Evolutionary conservation across 2,329 filamentous ascomycete species (phyloP), one percentile per base, ranked within the genome.

Genomic region (Sarocladiaceae sp.): DNA sequence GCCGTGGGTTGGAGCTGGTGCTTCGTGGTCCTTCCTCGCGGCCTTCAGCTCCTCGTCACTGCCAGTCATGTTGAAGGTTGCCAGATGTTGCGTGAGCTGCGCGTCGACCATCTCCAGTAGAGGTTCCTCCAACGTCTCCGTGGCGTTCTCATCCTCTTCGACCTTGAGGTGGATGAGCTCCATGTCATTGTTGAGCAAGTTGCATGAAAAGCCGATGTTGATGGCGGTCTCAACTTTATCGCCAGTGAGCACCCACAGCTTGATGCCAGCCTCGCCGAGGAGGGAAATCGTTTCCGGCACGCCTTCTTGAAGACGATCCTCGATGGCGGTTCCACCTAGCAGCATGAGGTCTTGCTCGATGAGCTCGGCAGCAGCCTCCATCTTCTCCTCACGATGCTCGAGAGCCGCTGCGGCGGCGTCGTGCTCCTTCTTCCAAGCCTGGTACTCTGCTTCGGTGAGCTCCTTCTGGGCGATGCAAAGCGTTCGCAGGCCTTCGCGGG

Each of bases 151-250:
- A 45, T 89, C 83, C 51, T 95, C 88, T 1, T 86, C 78, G 23
- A 93, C 76, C 59, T 94, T 94, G 54, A 98, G 74, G 40, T 95
- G 80, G 51, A 98, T 86, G 49, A 98, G 71, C 54, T 98, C 93
- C 93, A 98, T 96, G 53, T 95, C 88, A 63, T 96, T 98, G 66
- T 91, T 89, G 45, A 98, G 78, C 24, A 98, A 74, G 55, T 98
- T 98, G 71, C 94, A 98, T 10, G 94, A 98, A 66, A 97, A 98
- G 2, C 93, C 93, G 59, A 98, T 98, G 68, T 98, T 98, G 80
- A 98, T 98, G 47, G 94, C 93, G 19, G 93, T 98, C 67, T 98
- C 93, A 24, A 97, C 91, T 66, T 97, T 98, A 73, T 98, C 93
- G 51, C 94, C 93, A 13, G 93, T 98, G 51, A 98, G 70, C 44